Percentiles rank a stretch among this genome's conserved stretches.
Conservation (phyloP, 2,329 filamentous ascomycete genomes). For the Taxawa tesnikishii region DNA sequence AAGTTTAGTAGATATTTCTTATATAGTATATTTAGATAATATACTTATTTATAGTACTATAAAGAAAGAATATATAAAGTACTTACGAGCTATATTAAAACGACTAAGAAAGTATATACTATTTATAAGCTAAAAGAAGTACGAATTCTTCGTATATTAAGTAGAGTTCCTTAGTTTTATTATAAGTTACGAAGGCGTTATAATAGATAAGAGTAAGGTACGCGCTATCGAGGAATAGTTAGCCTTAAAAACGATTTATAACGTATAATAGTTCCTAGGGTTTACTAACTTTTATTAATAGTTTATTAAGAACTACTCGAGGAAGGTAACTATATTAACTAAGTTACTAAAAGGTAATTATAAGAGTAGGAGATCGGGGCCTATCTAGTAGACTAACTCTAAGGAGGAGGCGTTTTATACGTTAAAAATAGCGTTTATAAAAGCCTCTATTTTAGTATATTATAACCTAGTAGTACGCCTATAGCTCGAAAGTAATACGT, state of each 20-base stretch:
- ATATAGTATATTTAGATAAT: conserved; percentile 17
- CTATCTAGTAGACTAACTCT: background rate
- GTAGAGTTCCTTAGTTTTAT: conserved; percentile 11
- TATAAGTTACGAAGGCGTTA: conserved; percentile 1
- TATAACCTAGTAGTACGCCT: conserved; percentile 3
- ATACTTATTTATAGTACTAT: conserved; percentile 18
- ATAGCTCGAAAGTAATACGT: conserved; percentile 4
- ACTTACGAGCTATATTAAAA: conserved; percentile 4
- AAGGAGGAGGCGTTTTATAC: conserved; percentile 1
- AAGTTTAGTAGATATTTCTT: conserved; percentile 9
- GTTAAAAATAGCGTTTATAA: conserved; percentile 7
- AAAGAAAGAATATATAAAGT: conserved; percentile 3
- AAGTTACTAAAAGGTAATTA: conserved; percentile 2
- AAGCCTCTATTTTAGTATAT: conserved; percentile 4
- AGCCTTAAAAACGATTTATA: background rate
- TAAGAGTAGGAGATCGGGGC: background rate
- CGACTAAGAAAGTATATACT: conserved; percentile 2
- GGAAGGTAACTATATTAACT: conserved; percentile 1
- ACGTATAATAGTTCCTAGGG: conserved; percentile 6
- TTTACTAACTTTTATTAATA: conserved; percentile 8
- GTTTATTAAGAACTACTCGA: conserved; percentile 3
- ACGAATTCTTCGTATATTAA: conserved; percentile 6
- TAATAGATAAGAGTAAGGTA: conserved; percentile 3
- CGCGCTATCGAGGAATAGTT: conserved; percentile 1
- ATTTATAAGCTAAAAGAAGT: conserved; percentile 8